phyloP scores from a whole-genome alignment of 2,329 filamentous ascomycete species.

The Beauveria rudraprayagi region DNA sequence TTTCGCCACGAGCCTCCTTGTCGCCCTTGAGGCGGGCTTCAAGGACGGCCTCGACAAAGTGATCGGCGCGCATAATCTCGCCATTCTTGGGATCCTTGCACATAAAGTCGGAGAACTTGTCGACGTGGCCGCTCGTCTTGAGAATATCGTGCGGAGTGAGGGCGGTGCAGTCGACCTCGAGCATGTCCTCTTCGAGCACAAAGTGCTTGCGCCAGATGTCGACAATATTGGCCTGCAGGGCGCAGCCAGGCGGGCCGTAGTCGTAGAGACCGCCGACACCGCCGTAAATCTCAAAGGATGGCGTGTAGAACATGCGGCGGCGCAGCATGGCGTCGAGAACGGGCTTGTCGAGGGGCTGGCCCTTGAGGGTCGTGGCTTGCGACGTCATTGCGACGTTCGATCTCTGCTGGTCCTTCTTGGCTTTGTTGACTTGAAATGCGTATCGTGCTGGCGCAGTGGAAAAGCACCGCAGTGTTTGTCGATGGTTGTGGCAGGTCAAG shows the following conservation, averaged over 20 bases:
- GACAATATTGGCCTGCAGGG: conserved; percentile 79
- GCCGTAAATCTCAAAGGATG: conserved; percentile 91
- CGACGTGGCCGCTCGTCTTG: conserved; percentile 93
- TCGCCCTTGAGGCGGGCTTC: conserved; percentile 81
- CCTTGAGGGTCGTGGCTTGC: conserved; percentile 69
- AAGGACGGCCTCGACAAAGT: conserved; percentile 90
- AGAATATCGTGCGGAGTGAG: conserved; percentile 88
- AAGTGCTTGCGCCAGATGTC: conserved; percentile 92
- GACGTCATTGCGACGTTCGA: conserved; percentile 34
- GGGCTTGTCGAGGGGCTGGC: conserved; percentile 78
- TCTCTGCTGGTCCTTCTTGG: conserved; percentile 20
- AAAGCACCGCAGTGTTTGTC: conserved; percentile 19
- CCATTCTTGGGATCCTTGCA: conserved; percentile 97
- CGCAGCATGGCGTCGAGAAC: conserved; percentile 78
- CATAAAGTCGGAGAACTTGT: conserved; percentile 99
- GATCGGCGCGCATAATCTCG: conserved; percentile 92
- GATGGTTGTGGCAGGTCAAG: not conserved
- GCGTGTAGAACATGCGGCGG: conserved; percentile 88
- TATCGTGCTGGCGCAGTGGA: conserved; percentile 22
- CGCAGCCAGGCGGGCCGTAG: conserved; percentile 83
- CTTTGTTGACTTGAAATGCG: conserved; percentile 22
- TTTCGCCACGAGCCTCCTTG: conserved; percentile 83
- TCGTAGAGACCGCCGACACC: conserved; percentile 86
- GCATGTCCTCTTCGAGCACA: conserved; percentile 86
- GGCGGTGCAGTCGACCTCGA: conserved; percentile 90